These are phyloP conservation scores for Rosa rugosa DNA, from an alignment of 306 rosid species.

Conservation along the genomic window DNA sequence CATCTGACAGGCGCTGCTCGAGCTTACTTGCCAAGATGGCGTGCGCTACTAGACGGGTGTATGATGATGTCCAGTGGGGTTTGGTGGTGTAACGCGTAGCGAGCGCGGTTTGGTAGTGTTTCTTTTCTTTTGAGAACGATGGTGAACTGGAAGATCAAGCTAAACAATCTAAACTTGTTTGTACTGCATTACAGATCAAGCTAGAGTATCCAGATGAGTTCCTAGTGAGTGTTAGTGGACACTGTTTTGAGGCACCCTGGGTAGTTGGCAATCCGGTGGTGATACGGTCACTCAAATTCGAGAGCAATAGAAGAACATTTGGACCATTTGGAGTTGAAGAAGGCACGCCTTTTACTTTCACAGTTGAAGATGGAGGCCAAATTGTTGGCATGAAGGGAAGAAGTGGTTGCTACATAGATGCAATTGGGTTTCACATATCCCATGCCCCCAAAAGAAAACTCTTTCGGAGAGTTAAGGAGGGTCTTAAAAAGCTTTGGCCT, in stretches of 20 bases:
- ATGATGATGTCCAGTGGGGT: no score
- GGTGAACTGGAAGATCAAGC: no score
- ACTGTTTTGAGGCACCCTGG: background rate
- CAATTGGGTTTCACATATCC: constrained; percentile 42
- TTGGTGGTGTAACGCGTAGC: no score
- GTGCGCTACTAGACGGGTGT: no score
- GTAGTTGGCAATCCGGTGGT: background rate
- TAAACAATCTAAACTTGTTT: no score
- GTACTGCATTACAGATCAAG: background rate
- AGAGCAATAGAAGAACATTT: background rate
- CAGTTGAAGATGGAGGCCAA: constrained; percentile 39
- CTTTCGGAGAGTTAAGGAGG: constrained; percentile 34
- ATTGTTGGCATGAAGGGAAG: constrained; percentile 62
- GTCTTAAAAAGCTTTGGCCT: constrained; percentile 11
- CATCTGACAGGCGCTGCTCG: no score
- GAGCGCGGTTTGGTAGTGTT: no score
- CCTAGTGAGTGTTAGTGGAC: background rate
- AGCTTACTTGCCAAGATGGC: no score
- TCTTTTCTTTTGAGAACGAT: no score
- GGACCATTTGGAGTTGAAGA: background rate
- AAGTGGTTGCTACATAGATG: constrained; percentile 48
- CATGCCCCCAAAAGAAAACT: constrained; percentile 25
- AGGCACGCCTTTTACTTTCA: background rate
- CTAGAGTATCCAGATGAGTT: background rate
- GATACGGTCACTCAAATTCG: background rate